Percentiles rank a stretch among this genome's conserved stretches.
phyloP scores from a whole-genome alignment of 192 early-diverging fungal genomes.

The Obelidium mucronatum region DNA sequence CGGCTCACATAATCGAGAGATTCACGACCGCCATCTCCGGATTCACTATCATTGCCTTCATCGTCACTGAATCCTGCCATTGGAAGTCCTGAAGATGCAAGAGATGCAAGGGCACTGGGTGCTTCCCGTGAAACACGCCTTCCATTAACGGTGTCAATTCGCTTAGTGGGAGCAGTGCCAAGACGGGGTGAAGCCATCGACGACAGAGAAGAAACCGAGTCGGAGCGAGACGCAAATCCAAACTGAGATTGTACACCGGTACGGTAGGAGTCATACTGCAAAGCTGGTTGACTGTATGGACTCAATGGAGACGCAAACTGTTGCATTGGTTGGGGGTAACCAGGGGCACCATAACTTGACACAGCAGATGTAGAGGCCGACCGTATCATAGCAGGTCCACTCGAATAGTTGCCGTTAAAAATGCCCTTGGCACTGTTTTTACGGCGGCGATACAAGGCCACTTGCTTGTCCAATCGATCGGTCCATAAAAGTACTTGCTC shows the following conservation, averaged over 20 bases:
- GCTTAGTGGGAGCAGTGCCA: too few species aligned
- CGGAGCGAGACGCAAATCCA: too few species aligned
- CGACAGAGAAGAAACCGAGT: too few species aligned
- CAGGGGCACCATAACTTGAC: too few species aligned
- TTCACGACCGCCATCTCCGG: background rate
- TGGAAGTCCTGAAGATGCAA: slow-evolving; percentile 11
- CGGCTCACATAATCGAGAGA: background rate
- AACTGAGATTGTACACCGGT: too few species aligned
- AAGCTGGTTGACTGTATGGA: too few species aligned
- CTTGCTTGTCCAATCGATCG: slow-evolving; percentile 74
- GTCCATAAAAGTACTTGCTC: slow-evolving; percentile 94
- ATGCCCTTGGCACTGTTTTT: slow-evolving; percentile 1
- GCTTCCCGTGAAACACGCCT: background rate
- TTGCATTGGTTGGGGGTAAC: too few species aligned
- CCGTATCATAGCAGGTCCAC: background rate
- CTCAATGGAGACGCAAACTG: too few species aligned
- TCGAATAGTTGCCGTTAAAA: background rate
- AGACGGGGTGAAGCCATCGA: too few species aligned
- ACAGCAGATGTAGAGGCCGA: too few species aligned
- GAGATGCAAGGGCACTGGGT: background rate
- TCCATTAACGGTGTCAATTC: too few species aligned
- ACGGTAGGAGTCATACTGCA: too few species aligned
- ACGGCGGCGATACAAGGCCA: slow-evolving; percentile 41
- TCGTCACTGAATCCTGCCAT: slow-evolving; percentile 33
- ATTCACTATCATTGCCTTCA: slow-evolving; percentile 14